Evolutionary conservation across 176 grass and related monocot species (phyloP).

Genomic region (Aechmea fasciata): DNA sequence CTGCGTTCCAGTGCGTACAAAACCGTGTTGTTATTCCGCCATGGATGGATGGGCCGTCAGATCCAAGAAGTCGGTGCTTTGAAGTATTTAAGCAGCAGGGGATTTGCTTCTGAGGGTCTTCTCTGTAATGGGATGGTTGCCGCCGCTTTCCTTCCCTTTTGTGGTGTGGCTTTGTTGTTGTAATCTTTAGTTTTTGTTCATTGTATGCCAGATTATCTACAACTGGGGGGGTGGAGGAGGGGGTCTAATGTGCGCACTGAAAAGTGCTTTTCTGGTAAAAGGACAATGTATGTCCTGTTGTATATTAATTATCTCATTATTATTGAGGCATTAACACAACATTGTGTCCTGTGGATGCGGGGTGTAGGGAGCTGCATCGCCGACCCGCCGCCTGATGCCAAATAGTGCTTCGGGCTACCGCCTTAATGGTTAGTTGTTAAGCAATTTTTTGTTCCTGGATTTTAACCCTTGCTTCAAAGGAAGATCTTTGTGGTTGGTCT

Average conservation of each 20-base stretch:
- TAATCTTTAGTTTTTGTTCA: neutral
- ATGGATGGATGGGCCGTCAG: neutral
- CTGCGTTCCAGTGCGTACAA: neutral
- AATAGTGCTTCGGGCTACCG: too few species aligned
- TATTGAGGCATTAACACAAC: neutral
- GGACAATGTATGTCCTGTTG: constrained; percentile 8
- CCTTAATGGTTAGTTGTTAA: too few species aligned
- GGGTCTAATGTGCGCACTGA: constrained; percentile 3
- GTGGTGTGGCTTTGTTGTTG: neutral
- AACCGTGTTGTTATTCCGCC: neutral
- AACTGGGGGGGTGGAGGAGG: neutral
- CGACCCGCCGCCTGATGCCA: too few species aligned
- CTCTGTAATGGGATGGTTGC: neutral
- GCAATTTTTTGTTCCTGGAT: too few species aligned
- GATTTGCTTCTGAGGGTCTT: neutral
- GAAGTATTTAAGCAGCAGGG: neutral
- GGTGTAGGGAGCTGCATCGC: too few species aligned
- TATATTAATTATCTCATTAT: constrained; percentile 30
- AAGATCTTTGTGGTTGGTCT: too few species aligned
- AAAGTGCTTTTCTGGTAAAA: neutral
- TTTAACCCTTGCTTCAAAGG: too few species aligned
- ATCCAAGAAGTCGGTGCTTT: neutral
- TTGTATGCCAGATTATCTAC: neutral
- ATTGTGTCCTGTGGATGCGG: neutral
- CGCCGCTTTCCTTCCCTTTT: neutral